Evolutionary conservation across 192 early-diverging fungal species (phyloP), one percentile per base, ranked within the genome.

Genomic region (Jimgerdemannia flammicorona): DNA sequence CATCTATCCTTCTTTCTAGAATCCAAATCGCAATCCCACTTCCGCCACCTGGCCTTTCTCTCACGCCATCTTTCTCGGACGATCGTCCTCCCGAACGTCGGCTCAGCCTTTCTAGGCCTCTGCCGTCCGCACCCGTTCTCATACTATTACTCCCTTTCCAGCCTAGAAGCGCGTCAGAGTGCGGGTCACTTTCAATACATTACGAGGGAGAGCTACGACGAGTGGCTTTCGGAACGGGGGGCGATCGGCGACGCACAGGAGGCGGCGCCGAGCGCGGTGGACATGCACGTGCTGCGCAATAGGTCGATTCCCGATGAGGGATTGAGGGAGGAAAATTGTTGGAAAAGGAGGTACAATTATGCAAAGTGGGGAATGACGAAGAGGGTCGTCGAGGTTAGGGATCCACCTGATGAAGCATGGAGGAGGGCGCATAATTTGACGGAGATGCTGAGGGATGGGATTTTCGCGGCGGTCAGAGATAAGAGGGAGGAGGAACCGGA

Each of bases 1-100:
- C 29, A 29, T 59, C 49, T 10, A 10, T 59, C 7, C 6, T 8
- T 10, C 67, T 40, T 2, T 19, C 29, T 19, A 68, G 67, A 68
- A 41, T 10, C 67, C 67, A 68, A 68, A 41, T 20, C 67, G 8
- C 67, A 68, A 19, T 14, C 19, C 9, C 67, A 68, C 40, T 68
- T 68, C 40, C 67, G 67, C 19, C 67, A 68, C 29, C 67, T 68
- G 7, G 6, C 67, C 67, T 68, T 68, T 18, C 67, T 68, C 67
- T 68, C 67, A 7, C 7, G 19, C 1, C 67, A 9, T 10, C 67
- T 68, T 18, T 8, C 6, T 40, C 67, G 67, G 6, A 68, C 67
- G 9, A 68, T 68, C 67, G 67, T 68, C 9, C 40, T 68, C 29
- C 67, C 67, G 29, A 68, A 68, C 19, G 67, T 68, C 40, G 19